These are phyloP conservation scores for Phytopythium cucurbitacearum DNA, from an alignment of 352 stramenopile species.

Conservation along the genomic window DNA sequence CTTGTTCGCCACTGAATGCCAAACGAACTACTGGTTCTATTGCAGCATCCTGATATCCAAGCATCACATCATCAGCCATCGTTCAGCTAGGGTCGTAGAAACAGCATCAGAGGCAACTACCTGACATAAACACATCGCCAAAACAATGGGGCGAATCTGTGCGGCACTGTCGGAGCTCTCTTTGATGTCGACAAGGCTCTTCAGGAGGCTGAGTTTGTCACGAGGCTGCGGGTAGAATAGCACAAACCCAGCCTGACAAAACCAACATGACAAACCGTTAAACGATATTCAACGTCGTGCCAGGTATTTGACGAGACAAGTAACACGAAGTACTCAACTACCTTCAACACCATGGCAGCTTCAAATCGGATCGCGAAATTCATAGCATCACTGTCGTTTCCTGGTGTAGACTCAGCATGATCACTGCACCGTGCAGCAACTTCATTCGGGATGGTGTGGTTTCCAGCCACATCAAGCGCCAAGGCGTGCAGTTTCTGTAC, in stretches of 20 bases:
- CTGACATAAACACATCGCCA: not conserved
- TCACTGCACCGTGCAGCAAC: too few relatives aligned
- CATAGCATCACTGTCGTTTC: not conserved
- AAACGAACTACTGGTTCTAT: too few relatives aligned
- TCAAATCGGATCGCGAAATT: not conserved
- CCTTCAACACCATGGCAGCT: constrained; percentile 3
- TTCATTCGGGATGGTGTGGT: too few relatives aligned
- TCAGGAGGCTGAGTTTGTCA: not conserved
- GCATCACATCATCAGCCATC: too few relatives aligned
- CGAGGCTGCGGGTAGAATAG: not conserved
- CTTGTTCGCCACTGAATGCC: too few relatives aligned
- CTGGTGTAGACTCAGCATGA: not conserved
- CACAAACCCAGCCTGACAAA: not conserved
- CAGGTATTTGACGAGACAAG: too few relatives aligned
- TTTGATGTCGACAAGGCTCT: not conserved
- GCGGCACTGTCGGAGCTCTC: not conserved
- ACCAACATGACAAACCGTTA: not conserved
- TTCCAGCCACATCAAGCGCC: too few relatives aligned
- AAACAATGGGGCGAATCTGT: not conserved
- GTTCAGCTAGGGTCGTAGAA: too few relatives aligned
- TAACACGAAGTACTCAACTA: not conserved
- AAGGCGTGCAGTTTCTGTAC: too few relatives aligned
- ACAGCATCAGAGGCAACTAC: not conserved
- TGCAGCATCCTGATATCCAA: too few relatives aligned
- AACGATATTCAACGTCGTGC: not conserved